phyloP scores from a whole-genome alignment of 2,329 filamentous ascomycete species.

The Fusarium armeniacum region DNA sequence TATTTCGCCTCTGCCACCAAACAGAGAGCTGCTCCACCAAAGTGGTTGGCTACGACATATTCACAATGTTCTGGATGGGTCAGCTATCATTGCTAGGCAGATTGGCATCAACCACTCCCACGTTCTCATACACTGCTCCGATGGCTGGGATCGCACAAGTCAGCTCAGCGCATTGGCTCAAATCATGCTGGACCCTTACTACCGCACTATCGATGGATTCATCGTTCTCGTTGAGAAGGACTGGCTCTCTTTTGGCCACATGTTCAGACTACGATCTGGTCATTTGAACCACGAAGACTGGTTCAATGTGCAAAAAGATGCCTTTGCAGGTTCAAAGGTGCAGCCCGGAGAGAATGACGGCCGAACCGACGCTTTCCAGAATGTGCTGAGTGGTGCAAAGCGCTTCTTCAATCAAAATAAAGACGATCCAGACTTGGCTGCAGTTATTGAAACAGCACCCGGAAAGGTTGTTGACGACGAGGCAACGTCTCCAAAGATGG shows the following conservation, averaged over 20 bases:
- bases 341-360: slow-evolving; percentile 73
- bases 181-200: slow-evolving; percentile 95
- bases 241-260: slow-evolving; percentile 97
- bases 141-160: slow-evolving; percentile 97
- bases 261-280: slow-evolving; percentile 94
- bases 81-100: slow-evolving; percentile 85
- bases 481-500: slow-evolving; percentile 86
- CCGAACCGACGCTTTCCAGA: slow-evolving; percentile 83
- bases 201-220: slow-evolving; percentile 92
- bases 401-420: slow-evolving; percentile 86
- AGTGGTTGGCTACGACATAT: slow-evolving; percentile 96
- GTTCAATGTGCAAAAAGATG: slow-evolving; percentile 90
- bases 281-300: slow-evolving; percentile 92
- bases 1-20: slow-evolving; percentile 84
- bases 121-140: slow-evolving; percentile 96
- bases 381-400: slow-evolving; percentile 86
- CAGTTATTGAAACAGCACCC: slow-evolving; percentile 57
- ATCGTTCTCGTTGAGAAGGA: slow-evolving; percentile 96
- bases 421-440: slow-evolving; percentile 74
- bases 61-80: slow-evolving; percentile 83
- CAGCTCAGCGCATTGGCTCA: slow-evolving; percentile 93
- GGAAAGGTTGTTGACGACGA: slow-evolving; percentile 66
- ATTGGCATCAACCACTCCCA: slow-evolving; percentile 94
- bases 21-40: slow-evolving; percentile 81
- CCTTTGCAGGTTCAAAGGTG: slow-evolving; percentile 73